A percentile compares a stretch with the other conserved stretches of the same genome.
Conservation (phyloP, 257 asterid species). For the Solanum chaucha region DNA sequence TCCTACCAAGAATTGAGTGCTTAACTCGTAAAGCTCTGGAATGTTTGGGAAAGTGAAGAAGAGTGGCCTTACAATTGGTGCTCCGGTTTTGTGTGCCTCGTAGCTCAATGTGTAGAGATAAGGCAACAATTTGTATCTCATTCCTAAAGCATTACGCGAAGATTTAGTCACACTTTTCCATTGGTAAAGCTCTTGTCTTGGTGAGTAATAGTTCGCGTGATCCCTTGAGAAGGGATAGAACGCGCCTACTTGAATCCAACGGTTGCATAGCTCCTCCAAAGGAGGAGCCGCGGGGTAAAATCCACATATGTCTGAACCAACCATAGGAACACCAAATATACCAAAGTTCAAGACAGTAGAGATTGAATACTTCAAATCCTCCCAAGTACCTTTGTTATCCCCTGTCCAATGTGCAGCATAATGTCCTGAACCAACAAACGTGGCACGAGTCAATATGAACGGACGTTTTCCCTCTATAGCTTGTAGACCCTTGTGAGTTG, state of each 20-base stretch:
- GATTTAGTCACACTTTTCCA: constrained; percentile 89
- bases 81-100: constrained; percentile 75
- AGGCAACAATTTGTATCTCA: constrained; percentile 81
- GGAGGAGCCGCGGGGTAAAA: constrained; percentile 72
- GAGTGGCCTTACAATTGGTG: constrained; percentile 79
- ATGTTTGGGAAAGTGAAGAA: constrained; percentile 65
- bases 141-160: constrained; percentile 81
- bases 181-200: constrained; percentile 96
- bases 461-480: constrained; percentile 78
- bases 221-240: constrained; percentile 94
- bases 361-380: constrained; percentile 63
- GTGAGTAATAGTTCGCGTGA: constrained; percentile 80
- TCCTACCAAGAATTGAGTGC: constrained; percentile 84
- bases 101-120: constrained; percentile 66
- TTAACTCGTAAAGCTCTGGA: constrained; percentile 45
- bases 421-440: constrained; percentile 77
- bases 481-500: constrained; percentile 75
- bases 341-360: constrained; percentile 85
- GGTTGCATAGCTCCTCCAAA: constrained; percentile 79
- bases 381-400: constrained; percentile 92
- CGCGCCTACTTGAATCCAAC: constrained; percentile 94
- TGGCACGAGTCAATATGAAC: constrained; percentile 67
- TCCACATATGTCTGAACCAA: constrained; percentile 95
- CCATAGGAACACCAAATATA: constrained; percentile 91
- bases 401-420: constrained; percentile 97